Conservation (phyloP, 257 asterid genomes). For the Verbascum thapsus region DNA sequence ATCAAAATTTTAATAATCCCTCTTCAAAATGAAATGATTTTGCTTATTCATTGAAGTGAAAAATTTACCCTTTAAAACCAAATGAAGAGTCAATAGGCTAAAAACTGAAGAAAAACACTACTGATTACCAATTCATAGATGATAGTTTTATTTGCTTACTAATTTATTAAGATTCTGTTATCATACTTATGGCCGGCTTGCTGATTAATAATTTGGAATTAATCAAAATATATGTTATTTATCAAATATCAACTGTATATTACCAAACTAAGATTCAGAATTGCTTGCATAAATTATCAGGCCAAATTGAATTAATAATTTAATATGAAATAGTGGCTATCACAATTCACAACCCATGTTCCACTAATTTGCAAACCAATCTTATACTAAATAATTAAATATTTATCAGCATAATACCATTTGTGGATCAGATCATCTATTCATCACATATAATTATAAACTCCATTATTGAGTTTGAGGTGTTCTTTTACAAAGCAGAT, state of each 20-base stretch:
- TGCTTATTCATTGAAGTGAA: too few species aligned
- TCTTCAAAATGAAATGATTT: not conserved
- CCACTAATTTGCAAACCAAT: not conserved
- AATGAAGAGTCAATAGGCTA: not conserved
- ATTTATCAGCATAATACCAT: constrained; percentile 16
- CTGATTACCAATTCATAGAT: not conserved
- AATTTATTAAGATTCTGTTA: not conserved
- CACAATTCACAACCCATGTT: constrained; percentile 20
- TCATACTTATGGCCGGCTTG: not conserved
- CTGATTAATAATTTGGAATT: constrained; percentile 4
- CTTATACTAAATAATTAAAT: not conserved
- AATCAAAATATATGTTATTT: not conserved
- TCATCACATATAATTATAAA: constrained; percentile 22
- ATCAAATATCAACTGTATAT: not conserved
- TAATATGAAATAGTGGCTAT: constrained; percentile 28
- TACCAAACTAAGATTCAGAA: not conserved
- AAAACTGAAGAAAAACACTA: too few species aligned
- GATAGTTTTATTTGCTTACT: not conserved
- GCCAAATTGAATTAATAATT: not conserved
- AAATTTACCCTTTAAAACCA: not conserved
- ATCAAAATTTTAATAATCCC: not conserved
- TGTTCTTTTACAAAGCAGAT: constrained; percentile 3
- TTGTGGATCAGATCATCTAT: constrained; percentile 33
- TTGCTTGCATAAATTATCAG: constrained; percentile 3
- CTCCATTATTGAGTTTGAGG: constrained; percentile 26